Base-by-base conservation (phyloP, 75 land plant genomes). In the Ceratopteris richardii region DNA sequence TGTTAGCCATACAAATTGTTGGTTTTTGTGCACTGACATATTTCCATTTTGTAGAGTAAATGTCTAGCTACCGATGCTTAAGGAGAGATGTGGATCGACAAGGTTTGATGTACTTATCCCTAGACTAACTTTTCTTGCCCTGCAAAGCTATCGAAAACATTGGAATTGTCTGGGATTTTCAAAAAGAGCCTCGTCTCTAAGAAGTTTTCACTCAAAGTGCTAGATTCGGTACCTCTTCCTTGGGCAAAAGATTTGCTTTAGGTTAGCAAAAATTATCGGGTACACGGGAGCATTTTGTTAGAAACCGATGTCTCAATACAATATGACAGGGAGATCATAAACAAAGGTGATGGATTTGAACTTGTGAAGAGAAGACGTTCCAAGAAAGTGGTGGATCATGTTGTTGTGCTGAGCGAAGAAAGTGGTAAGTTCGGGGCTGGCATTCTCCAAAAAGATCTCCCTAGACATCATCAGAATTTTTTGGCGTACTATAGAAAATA, bases 291-390 rank as follows among this genome's bases (percentile, higher is more conserved):
- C 36, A 87, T 91, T 43, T 56, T 88, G 64, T 81, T 81, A 18
- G 97, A 91, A 29, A 67, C 74, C 58, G 97, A 88, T 48, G 47
- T 42, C 20, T 66, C 83, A 33, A 79, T 84, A 53, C 77, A 72
- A 44, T 85, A 65, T 66, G 88, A 77, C 62, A 87, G 86, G 63
- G 85, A 83, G 51, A 79, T 94, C 31, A 29, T 94, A 55, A 86
- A 86, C 54, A 81, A 73, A 59, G 91, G 98, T 28, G 98, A 94
- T 51, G 82, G 83, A 14, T 94, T 83, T 71, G 96, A 94, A 96
- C 78, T 94, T 30, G 82, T 94, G 58, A 79, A 90, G 56, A 75
- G 98, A 9, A 79, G 76, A 27, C 56, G 86, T 39, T 91, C 86
- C 18, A 94, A 81, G 81, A 89, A 83, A 57, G 80, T 66, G 59